Evolutionary conservation across 441 rosid genomes (phyloP).

Genomic region (Bocquillonia castaneifolia): DNA sequence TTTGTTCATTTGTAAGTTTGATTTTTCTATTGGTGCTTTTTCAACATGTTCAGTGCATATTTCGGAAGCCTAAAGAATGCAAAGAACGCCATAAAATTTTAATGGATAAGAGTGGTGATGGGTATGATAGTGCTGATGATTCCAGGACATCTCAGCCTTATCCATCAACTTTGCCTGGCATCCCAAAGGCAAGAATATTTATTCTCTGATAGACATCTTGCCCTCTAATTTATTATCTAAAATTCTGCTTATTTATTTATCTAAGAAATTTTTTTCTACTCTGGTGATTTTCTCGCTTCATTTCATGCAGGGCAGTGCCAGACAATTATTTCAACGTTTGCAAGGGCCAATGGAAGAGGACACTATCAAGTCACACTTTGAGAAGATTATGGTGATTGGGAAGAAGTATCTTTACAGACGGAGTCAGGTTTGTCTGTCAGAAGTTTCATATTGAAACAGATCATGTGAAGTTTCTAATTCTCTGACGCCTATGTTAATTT

Average conservation of each 20-base stretch:
- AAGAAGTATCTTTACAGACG: constrained; percentile 59
- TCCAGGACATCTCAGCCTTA: constrained; percentile 96
- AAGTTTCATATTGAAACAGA: neutral
- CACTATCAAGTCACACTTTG: constrained; percentile 93
- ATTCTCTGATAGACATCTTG: neutral
- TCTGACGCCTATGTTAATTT: neutral
- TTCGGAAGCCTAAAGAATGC: constrained; percentile 90
- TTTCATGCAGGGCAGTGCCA: constrained; percentile 90
- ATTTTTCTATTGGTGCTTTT: constrained; percentile 23
- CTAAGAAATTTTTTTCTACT: neutral
- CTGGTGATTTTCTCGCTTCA: constrained; percentile 26
- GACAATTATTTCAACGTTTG: constrained; percentile 94
- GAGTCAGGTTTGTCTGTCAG: constrained; percentile 62
- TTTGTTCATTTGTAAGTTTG: neutral
- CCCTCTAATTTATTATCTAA: neutral
- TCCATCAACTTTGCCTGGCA: constrained; percentile 99
- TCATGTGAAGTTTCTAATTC: neutral
- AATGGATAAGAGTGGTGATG: constrained; percentile 92
- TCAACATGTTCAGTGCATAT: constrained; percentile 61
- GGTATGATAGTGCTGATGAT: constrained; percentile 99
- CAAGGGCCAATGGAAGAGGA: constrained; percentile 99
- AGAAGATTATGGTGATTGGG: constrained; percentile 75
- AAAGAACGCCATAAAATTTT: constrained; percentile 93
- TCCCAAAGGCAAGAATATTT: constrained; percentile 72
- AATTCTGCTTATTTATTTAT: neutral